phyloP scores from a whole-genome alignment of 345 rosid species.

The Eucalyptus cloeziana region DNA sequence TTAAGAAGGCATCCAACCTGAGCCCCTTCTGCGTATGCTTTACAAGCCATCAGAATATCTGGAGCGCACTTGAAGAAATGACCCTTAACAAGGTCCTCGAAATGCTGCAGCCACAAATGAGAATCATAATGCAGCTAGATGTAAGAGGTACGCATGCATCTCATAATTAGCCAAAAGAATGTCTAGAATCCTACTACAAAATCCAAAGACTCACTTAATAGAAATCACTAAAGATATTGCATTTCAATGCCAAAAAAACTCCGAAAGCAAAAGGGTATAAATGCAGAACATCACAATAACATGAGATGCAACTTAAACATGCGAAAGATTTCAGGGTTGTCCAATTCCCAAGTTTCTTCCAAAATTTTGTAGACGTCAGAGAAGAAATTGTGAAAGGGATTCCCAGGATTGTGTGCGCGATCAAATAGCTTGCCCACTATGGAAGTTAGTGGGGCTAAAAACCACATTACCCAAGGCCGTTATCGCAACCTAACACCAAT shows the following conservation, averaged over 20 bases:
- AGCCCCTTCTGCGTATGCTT: conserved; percentile 69
- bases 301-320: not conserved
- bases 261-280: not conserved
- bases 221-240: not conserved
- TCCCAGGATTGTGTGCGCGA: not conserved
- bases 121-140: not conserved
- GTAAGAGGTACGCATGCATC: not conserved
- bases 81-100: conserved; percentile 62
- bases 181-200: not conserved
- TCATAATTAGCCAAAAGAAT: not conserved
- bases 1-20: conserved; percentile 46
- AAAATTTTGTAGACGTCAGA: not conserved
- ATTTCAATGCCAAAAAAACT: not conserved
- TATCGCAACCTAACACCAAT: not conserved
- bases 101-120: conserved; percentile 45
- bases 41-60: conserved; percentile 65
- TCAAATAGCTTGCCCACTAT: not conserved
- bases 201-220: not conserved
- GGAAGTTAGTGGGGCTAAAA: not conserved
- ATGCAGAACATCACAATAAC: not conserved
- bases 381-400: not conserved
- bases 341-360: not conserved
- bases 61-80: conserved; percentile 60
- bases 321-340: not conserved
- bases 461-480: not conserved